These are phyloP conservation scores for Aspergillus pseudoglaucus DNA, from an alignment of 2,329 filamentous ascomycete species.

Conservation along the genomic window DNA sequence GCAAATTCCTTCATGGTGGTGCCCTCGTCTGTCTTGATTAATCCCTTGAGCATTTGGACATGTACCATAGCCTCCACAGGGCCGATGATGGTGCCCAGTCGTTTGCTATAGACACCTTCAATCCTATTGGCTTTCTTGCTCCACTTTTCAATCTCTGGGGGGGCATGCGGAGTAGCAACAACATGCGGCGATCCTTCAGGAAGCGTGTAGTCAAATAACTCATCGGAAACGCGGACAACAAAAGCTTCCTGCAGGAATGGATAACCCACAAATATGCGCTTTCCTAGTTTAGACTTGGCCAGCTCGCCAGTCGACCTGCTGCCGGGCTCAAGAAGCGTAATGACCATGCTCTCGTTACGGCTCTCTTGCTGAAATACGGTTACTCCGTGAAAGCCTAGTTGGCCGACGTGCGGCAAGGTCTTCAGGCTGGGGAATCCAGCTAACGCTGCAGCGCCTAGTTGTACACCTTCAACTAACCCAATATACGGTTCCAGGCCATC, in stretches of 20 bases:
- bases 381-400: conserved; percentile 79
- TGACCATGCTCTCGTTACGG: conserved; percentile 90
- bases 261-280: conserved; percentile 85
- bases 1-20: conserved; percentile 90
- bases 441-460: conserved; percentile 73
- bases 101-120: conserved; percentile 82
- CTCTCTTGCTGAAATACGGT: conserved; percentile 95
- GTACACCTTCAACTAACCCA: conserved; percentile 75
- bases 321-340: conserved; percentile 73
- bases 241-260: conserved; percentile 94
- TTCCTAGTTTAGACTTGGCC: conserved; percentile 73
- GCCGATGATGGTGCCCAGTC: conserved; percentile 80
- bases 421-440: conserved; percentile 90
- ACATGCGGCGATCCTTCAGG: conserved; percentile 60
- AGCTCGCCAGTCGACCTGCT: conserved; percentile 61
- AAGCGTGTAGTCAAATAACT: conserved; percentile 81
- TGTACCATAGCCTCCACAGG: conserved; percentile 82
- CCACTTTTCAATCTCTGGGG: conserved; percentile 74
- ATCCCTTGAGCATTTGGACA: conserved; percentile 87
- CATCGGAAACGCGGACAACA: conserved; percentile 81
- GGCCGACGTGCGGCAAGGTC: conserved; percentile 74
- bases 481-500: conserved; percentile 81
- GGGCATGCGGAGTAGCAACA: conserved; percentile 62
- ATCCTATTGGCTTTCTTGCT: conserved; percentile 76
- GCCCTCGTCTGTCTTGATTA: conserved; percentile 84